phyloP scores from a whole-genome alignment of 192 early-diverging fungal species.

The Entomortierella parvispora region DNA sequence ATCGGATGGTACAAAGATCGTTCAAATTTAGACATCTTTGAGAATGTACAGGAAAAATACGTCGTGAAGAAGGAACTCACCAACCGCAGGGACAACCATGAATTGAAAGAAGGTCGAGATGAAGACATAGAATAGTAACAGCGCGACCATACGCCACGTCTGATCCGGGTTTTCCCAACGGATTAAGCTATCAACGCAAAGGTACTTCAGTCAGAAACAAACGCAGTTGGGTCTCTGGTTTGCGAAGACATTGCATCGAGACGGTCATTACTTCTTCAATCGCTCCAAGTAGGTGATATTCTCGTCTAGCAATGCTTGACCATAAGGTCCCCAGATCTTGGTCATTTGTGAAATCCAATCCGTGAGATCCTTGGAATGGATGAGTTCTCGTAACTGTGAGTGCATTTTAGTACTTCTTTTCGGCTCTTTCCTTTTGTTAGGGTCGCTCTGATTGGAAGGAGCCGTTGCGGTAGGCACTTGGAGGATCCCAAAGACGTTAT shows the following conservation, averaged over 20 bases:
- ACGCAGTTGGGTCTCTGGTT: neutral
- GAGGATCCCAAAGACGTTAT: slow-evolving; percentile 14
- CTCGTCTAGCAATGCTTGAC: slow-evolving; percentile 40
- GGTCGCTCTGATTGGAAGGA: neutral
- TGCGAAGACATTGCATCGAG: too few species aligned
- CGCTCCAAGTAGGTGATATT: slow-evolving; percentile 39
- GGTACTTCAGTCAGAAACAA: neutral
- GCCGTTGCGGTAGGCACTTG: too few species aligned
- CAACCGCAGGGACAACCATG: slow-evolving; percentile 32
- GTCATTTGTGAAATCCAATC: slow-evolving; percentile 49
- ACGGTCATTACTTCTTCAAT: slow-evolving; percentile 45
- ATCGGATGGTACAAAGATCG: too few species aligned
- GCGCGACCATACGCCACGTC: slow-evolving; percentile 41
- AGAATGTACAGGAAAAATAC: too few species aligned
- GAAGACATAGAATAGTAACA: slow-evolving; percentile 38
- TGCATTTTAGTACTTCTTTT: slow-evolving; percentile 23
- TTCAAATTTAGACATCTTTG: too few species aligned
- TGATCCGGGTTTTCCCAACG: slow-evolving; percentile 43
- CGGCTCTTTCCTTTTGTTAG: neutral
- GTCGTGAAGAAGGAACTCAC: neutral
- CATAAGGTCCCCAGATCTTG: slow-evolving; percentile 46
- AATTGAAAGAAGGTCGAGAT: slow-evolving; percentile 23
- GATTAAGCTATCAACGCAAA: slow-evolving; percentile 16
- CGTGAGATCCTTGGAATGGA: slow-evolving; percentile 45
- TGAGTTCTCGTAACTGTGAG: slow-evolving; percentile 36